Evolutionary conservation across 2,329 filamentous ascomycete genomes (phyloP), one percentile per base, ranked within the genome.

Genomic region (Talaromyces sp.): DNA sequence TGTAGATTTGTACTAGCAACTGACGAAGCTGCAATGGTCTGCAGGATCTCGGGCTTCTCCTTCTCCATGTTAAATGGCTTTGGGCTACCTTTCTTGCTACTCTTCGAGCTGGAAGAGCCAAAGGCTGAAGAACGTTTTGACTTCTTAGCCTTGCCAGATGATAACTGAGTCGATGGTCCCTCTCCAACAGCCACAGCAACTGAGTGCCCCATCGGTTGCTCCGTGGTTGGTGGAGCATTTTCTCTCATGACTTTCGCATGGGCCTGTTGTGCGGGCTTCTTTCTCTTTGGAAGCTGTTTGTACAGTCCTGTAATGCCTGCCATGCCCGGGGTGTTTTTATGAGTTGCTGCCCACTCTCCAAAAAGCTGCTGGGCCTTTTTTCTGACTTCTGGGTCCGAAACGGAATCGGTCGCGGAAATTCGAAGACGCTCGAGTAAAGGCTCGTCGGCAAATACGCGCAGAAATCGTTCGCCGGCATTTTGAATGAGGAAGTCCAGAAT

Each of bases 401-500:
- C 83, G 19, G 91, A 84, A 58, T 95, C 93, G 19, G 90, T 92
- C 36, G 90, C 92, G 66, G 93, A 90, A 36, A 98, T 88, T 25
- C 95, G 88, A 58, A 99, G 82, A 27, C 95, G 89, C 77, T 99
- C 95, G 63, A 99, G 85, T 44, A 99, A 81, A 32, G 93, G 90
- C 72, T 97, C 93, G 70, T 99, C 93, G 10, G 88, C 90, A 73
- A 98, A 96, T 17, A 85, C 85, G 55, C 91, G 87, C 75, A 97
- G 90, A 72, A 98, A 97, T 13, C 89, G 86, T 13, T 89, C 83
- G 1, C 93, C 93, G 2, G 92, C 93, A 78, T 99, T 99, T 72
- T 97, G 91, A 63, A 99, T 95, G 44, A 99, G 82, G 49, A 91
- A 93, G 73, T 99, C 95, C 1, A 99, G 84, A 56, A 99, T 88